These are phyloP conservation scores for Tilletiopsis washingtonensis DNA, from an alignment of 1,284 basidiomycete species.

Conservation along the genomic window DNA sequence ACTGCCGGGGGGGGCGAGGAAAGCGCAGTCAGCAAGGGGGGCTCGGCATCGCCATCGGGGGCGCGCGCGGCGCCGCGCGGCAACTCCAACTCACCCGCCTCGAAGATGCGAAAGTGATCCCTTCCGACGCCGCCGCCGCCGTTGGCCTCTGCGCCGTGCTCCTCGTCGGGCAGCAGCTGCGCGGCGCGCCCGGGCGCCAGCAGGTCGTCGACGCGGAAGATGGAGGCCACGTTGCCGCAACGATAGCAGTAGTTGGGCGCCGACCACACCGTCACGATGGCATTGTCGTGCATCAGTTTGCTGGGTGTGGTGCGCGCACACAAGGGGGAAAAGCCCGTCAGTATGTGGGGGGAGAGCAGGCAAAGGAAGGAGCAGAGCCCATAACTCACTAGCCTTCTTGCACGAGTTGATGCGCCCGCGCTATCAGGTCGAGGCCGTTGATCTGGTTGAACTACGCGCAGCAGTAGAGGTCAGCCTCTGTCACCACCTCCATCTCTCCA, in stretches of 20 bases:
- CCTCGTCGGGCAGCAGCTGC: background rate
- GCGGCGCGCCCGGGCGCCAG: background rate
- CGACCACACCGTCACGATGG: slow-evolving; percentile 36
- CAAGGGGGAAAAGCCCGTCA: no score
- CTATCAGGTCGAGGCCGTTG: slow-evolving; percentile 73
- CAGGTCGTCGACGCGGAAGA: slow-evolving; percentile 43
- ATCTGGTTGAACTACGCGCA: slow-evolving; percentile 70
- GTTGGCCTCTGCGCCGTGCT: background rate
- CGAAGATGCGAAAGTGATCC: slow-evolving; percentile 49
- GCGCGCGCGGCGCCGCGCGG: no score
- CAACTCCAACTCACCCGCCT: slow-evolving; percentile 34
- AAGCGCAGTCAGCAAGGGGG: no score
- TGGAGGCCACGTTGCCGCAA: slow-evolving; percentile 47
- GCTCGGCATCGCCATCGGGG: no score
- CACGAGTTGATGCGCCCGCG: slow-evolving; percentile 86
- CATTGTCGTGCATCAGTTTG: slow-evolving; percentile 36
- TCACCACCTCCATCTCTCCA: background rate
- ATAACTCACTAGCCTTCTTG: slow-evolving; percentile 52
- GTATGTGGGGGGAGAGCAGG: no score
- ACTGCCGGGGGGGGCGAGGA: no score
- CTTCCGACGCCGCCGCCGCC: slow-evolving; percentile 23
- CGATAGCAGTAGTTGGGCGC: slow-evolving; percentile 39
- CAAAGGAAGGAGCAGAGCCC: no score
- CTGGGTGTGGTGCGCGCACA: no score
- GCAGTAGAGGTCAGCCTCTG: background rate